Evolutionary conservation across 257 asterid genomes (phyloP).

Genomic region (Penstemon barbatus): DNA sequence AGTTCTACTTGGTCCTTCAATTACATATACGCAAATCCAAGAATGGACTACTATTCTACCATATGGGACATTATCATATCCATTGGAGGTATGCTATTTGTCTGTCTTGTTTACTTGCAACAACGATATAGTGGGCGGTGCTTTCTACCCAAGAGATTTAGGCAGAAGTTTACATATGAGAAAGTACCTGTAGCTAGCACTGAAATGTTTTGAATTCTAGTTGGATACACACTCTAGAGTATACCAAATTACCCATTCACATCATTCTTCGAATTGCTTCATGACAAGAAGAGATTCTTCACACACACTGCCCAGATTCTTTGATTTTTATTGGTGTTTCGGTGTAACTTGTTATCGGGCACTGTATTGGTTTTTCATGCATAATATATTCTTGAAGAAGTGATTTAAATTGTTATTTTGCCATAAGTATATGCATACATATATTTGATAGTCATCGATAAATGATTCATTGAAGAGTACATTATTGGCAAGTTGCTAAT

Average conservation of each 20-base stretch:
- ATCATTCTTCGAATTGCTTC: background rate
- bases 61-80: conserved; percentile 75
- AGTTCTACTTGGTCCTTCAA: conserved; percentile 47
- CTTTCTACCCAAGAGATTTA: conserved; percentile 55
- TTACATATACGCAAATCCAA: conserved; percentile 76
- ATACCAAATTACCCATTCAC: background rate
- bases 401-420: no score
- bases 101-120: conserved; percentile 64
- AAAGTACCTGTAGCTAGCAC: conserved; percentile 59
- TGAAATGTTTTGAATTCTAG: conserved; percentile 26
- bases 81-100: conserved; percentile 54
- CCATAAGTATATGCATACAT: no score
- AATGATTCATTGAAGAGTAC: no score
- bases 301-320: background rate
- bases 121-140: conserved; percentile 75
- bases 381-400: no score
- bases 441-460: no score
- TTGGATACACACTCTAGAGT: background rate
- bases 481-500: no score
- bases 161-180: conserved; percentile 54
- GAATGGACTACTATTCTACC: conserved; percentile 75
- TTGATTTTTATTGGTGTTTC: background rate
- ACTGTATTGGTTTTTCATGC: no score
- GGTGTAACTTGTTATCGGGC: no score
- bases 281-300: conserved; percentile 2